phyloP scores from a whole-genome alignment of 352 stramenopile species.

The Blastocystis sp. region DNA sequence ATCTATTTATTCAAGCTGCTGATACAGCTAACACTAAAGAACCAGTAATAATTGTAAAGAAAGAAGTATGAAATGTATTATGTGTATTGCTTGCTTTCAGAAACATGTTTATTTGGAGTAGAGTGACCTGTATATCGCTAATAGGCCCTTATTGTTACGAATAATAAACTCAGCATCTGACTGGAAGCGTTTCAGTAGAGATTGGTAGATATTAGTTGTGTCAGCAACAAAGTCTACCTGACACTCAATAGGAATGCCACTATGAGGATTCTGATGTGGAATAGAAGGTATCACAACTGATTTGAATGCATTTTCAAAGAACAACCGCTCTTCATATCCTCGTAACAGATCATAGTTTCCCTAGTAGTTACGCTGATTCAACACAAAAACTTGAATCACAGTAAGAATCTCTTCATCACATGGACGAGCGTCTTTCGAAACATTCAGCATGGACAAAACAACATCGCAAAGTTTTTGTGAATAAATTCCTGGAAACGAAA shows the following conservation, averaged over 20 bases:
- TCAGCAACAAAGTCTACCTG: not conserved
- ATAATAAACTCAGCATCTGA: not conserved
- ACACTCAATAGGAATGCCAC: no score
- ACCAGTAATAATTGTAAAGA: not conserved
- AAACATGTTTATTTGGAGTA: not conserved
- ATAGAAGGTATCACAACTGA: no score
- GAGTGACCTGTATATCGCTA: not conserved
- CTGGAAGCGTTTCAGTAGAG: not conserved
- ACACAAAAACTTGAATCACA: no score
- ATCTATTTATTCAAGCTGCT: constrained; percentile 59
- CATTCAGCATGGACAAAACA: not conserved
- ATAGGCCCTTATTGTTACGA: not conserved
- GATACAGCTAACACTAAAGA: not conserved
- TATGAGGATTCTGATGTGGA: no score
- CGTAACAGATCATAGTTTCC: no score
- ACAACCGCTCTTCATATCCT: no score
- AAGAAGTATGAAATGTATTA: not conserved
- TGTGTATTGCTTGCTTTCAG: not conserved
- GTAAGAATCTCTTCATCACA: no score
- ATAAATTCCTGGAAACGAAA: not conserved
- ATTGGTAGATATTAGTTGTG: not conserved
- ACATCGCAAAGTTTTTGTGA: not conserved
- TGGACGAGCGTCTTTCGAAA: not conserved
- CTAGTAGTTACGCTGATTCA: no score
- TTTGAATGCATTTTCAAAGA: no score